Base-by-base conservation (phyloP, 2,329 filamentous ascomycete species). In the Pyricularia grisea region DNA sequence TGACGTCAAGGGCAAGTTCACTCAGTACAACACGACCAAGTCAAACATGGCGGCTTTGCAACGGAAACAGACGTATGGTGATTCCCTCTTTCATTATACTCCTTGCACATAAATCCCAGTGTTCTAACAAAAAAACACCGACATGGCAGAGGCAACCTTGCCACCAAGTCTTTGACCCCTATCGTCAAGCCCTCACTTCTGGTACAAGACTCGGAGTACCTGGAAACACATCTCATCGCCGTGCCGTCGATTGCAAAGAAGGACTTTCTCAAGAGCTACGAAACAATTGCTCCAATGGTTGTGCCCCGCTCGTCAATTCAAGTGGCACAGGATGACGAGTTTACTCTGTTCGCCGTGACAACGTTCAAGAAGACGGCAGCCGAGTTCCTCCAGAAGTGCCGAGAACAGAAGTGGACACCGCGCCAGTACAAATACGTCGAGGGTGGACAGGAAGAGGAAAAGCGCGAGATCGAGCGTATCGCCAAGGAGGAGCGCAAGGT, bases 371-470 rank as follows among this genome's bases (percentile, higher is more conserved):
- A 97, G 81, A 85, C 93, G 77, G 88, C 90, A 72, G 80, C 85
- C 71, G 95, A 98, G 75, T 98, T 99, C 75, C 82, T 96, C 70
- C 92, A 95, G 79, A 97, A 97, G 81, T 93, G 90, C 76, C 87
- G 95, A 72, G 95, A 98, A 78, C 89, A 92, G 75, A 93, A 95
- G 77, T 99, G 94, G 93, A 94, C 92, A 60, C 95, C 95, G 2
- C 88, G 95, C 71, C 94, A 97, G 75, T 97, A 94, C 83, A 95
- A 94, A 80, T 92, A 97, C 78, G 90, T 93, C 69, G 91, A 97
- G 77, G 94, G 94, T 28, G 93, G 93, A 14, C 90, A 88, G 75
- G 94, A 97, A 77, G 92, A 94, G 76, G 95, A 99, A 80, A 88
- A 91, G 76, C 90, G 88, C 74, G 94, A 99, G 81, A 80, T 97